Evolutionary conservation across 306 rosid genomes (phyloP), one percentile per base, ranked within the genome.

Genomic region (Cucumis sativus): DNA sequence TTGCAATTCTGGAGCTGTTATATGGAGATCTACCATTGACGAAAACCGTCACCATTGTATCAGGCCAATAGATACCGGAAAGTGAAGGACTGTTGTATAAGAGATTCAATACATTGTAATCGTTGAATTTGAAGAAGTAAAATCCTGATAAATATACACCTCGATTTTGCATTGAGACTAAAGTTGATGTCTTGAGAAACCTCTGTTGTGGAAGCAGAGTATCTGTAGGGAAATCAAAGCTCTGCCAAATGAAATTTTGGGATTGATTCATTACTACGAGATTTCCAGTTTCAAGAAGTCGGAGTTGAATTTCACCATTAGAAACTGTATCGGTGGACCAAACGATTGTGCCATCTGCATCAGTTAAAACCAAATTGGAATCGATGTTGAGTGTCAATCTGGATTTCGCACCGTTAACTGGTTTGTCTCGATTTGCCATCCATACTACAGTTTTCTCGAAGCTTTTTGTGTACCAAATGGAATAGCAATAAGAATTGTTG

Each of bases 131-230:
- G 4, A 85, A 7, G 70, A 77, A 58, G 16, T 81, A 87, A 76
- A 83, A 82, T 21, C 89, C 87, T 6, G 84, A 79, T 0, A 79
- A 83, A 39, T 40, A 43, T 63, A 66, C 75, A 45, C 49, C 65
- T 71, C 37, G 76, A 15, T 25, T 45, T 82, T 80, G 81, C 6
- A 77, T 39, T 10, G 88, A 81, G 33, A 81, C 74, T 11, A 82
- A 82, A 8, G 51, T 13, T 16, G 85, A 55, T n/a, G 18, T 8
- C 55, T 84, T 80, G 1, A 84, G 81, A 10, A 84, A 60, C 7
- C 1, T 66, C 59, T 85, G 91, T 5, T 47, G 65, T 3, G 91
- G 89, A 76, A 88, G 81, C 1, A 88, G 86, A 3, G 89, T 85
- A n/a, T 88, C 83, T 0, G 83, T 84, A 0, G 91, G 91, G 6